Conservation (phyloP, 2,329 filamentous ascomycete species). For the Aspergillus pseudonomiae region DNA sequence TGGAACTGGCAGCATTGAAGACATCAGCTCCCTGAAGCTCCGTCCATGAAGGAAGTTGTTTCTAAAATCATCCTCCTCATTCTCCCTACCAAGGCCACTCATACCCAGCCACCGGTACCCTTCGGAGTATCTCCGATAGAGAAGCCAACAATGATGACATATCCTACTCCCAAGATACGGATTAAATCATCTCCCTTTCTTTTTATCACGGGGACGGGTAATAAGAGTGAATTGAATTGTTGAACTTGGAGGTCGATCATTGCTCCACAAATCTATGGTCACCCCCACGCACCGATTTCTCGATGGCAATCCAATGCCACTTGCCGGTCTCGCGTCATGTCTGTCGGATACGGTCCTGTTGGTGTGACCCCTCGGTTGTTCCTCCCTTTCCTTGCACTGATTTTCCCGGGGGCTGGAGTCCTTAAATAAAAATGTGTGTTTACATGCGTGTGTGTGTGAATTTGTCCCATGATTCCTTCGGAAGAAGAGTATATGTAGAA, state of each 20-base stretch:
- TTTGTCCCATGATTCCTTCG: neutral
- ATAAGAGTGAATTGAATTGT: neutral
- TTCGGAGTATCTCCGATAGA: conserved; percentile 9
- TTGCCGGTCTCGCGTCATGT: neutral
- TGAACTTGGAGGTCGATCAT: neutral
- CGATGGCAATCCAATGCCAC: neutral
- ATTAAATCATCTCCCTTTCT: neutral
- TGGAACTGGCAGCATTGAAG: conserved; percentile 51
- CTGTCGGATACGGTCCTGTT: neutral
- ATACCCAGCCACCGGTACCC: neutral
- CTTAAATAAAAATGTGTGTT: neutral
- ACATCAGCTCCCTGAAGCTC: conserved; percentile 47
- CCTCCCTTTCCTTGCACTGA: neutral
- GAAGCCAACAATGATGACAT: neutral
- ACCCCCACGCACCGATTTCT: neutral
- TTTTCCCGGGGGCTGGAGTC: neutral
- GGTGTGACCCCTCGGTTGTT: neutral
- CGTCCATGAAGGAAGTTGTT: conserved; percentile 35
- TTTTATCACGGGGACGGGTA: neutral
- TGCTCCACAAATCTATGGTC: neutral
- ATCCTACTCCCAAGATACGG: neutral
- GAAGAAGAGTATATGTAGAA: neutral
- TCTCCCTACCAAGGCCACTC: neutral
- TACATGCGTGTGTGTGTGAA: neutral
- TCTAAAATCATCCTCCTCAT: neutral